Base-by-base conservation (phyloP, 2,329 filamentous ascomycete species). In the Polychaeton citri region DNA sequence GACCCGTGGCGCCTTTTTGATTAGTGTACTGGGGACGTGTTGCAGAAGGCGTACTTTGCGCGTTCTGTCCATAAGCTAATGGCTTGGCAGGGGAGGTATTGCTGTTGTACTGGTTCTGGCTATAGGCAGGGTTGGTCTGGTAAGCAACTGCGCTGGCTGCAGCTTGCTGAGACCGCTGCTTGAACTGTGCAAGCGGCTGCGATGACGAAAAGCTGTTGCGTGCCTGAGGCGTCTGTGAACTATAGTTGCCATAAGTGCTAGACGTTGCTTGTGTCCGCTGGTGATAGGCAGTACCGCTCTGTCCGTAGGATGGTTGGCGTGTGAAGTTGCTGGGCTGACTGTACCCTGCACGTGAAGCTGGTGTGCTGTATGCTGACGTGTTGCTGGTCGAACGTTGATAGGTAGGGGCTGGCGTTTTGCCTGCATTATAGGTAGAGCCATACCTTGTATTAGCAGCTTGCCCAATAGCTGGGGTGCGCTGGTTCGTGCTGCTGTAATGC, bases 381-480 rank as follows among this genome's bases (percentile, higher is more conserved):
- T 42, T 45, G 41, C 47, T 52, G 13, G 43, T 38, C n/a, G 49
- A 47, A 10, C 52, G 51, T 26, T 49, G 42, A 32, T 46, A 54
- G 13, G 43, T 37, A 21, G 52, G 47, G n/a, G 38, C 40, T 16
- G 54, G 51, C 9, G 51, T 50, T 18, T 47, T 40, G 20, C 35
- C 35, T 4, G 42, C 19, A 31, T 37, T 42, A 21, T 45, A 50
- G 28, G 49, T 45, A 13, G 40, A 30, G n/a, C 52, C 53, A 33
- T 56, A 56, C 8, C 53, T 41, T 10, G 53, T 56, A 34, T 56
- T 55, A 8, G 53, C 53, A 15, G 52, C 51, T 34, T 50, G 47
- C 2, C 53, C 53, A 31, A 56, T 56, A 3, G 53, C 53, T 3
- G 53, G 52, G 12, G 52, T 54, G 2, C 52, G 46, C 21, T 50